A percentile compares a stretch with the other conserved stretches of the same genome.
phyloP scores from a whole-genome alignment of 2,329 filamentous ascomycete genomes.

The Metarhizium brunneum region DNA sequence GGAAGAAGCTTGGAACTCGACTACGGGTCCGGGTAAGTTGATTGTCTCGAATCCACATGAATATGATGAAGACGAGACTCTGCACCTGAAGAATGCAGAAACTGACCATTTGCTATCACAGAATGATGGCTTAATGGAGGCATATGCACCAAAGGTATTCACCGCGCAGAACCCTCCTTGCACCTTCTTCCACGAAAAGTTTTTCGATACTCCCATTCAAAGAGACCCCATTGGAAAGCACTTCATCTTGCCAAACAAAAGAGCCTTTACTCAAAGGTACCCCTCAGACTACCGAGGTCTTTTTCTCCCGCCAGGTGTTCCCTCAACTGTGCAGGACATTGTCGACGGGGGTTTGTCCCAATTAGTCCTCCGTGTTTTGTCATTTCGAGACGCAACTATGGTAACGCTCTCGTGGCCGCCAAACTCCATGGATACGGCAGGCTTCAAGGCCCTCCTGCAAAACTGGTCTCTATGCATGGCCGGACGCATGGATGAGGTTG shows the following conservation, averaged over 20 bases:
- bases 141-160: conserved; percentile 5
- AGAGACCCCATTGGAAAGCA: conserved; percentile 2
- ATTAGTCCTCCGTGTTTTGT: conserved; percentile 3
- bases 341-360: conserved; percentile 5
- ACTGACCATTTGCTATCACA: background rate
- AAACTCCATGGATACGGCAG: conserved; percentile 5
- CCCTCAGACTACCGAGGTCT: background rate
- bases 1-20: conserved; percentile 6
- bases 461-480: conserved; percentile 7
- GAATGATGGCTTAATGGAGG: conserved; percentile 5
- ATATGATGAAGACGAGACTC: background rate
- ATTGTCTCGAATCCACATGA: background rate
- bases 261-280: conserved; percentile 6
- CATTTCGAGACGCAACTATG: conserved; percentile 5
- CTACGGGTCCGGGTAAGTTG: conserved; percentile 4
- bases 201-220: background rate
- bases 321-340: conserved; percentile 4
- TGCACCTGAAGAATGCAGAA: background rate
- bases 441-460: conserved; percentile 5
- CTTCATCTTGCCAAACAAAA: background rate
- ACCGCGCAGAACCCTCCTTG: conserved; percentile 3
- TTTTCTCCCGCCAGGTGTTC: background rate
- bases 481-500: background rate
- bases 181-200: conserved; percentile 3
- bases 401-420: conserved; percentile 4